Evolutionary conservation across 176 grass and related monocot genomes (phyloP), one percentile per base, ranked within the genome.

Genomic region (Cenchrus purpureus): DNA sequence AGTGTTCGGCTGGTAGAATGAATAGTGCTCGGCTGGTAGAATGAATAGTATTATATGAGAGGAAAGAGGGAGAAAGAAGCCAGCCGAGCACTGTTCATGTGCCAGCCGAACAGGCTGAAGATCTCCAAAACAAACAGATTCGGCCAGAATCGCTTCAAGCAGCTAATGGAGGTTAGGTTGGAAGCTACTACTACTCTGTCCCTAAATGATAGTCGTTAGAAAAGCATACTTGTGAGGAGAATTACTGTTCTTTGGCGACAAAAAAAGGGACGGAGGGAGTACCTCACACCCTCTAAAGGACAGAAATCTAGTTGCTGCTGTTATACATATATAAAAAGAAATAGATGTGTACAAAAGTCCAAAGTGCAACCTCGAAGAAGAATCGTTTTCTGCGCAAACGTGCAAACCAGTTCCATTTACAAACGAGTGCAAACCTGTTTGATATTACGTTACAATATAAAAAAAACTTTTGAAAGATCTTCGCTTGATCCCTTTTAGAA

Each of bases 161-260:
- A 64, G 66, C 44, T 43, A 87, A 72, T 65, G 67, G 65, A 61
- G 61, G 67, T 84, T 84, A 80, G 80, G 68, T 74, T 75, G 60
- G 37, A 19, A 37, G 22, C 49, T 40, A 77, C 46, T 34, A 49
- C 22, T 25, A 25, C 22, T 25, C 22, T 25, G 22, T 25, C 22
- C 22, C 22, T 25, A 25, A 25, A 25, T 25, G 22, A 25, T 25
- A 25, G 22, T 25, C 22, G 22, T 25, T 25, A 25, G 22, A 25
- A 25, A 25, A 25, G 22, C 22, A 25, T 25, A 0, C 22, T 25
- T 25, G 22, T 25, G 22, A 25, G 22, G 22, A 25, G 22, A 25
- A 25, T 25, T 25, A 25, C 22, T 25, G 22, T 25, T 25, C 22
- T 25, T 25, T 25, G 22, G 22, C 22, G 22, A 25, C 22, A 25